Evolutionary conservation across 805 yeast genomes (phyloP).

Genomic region (Kluyveromyces dobzhanskii): DNA sequence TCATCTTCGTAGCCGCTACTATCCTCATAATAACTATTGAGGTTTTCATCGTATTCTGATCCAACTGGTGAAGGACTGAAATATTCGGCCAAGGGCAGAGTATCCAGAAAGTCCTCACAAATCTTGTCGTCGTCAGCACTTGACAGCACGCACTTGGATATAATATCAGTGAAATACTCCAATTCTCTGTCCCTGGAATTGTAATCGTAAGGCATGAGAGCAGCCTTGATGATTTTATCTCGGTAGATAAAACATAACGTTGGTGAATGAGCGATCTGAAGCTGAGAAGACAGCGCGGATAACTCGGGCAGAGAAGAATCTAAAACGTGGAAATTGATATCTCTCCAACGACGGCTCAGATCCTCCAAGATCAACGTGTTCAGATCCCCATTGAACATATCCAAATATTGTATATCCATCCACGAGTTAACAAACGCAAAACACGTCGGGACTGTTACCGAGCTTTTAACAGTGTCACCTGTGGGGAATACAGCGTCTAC

Average conservation of each 20-base stretch:
- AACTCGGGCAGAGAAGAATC: conserved; percentile 27
- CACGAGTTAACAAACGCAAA: conserved; percentile 33
- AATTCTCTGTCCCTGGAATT: conserved; percentile 1
- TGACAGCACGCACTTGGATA: conserved; percentile 20
- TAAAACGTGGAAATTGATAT: conserved; percentile 25
- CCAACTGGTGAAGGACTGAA: background rate
- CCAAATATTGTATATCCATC: conserved; percentile 19
- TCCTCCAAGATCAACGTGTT: conserved; percentile 28
- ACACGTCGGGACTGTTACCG: conserved; percentile 15
- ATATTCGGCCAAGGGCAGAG: background rate
- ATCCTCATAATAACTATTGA: background rate
- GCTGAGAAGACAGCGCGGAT: conserved; percentile 18
- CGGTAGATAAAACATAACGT: conserved; percentile 6
- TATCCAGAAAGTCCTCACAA: background rate
- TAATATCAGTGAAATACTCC: conserved; percentile 16
- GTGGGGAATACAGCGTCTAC: background rate
- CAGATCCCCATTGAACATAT: conserved; percentile 22
- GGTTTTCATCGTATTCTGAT: background rate
- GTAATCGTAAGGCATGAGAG: conserved; percentile 1
- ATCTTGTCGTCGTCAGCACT: conserved; percentile 23
- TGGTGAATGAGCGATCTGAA: conserved; percentile 11
- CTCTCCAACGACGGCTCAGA: conserved; percentile 18
- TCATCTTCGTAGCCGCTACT: conserved; percentile 18
- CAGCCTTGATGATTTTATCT: conserved; percentile 1
- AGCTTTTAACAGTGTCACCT: conserved; percentile 3